phyloP scores from a whole-genome alignment of 2,329 filamentous ascomycete genomes.

The Xylariaceae sp. region DNA sequence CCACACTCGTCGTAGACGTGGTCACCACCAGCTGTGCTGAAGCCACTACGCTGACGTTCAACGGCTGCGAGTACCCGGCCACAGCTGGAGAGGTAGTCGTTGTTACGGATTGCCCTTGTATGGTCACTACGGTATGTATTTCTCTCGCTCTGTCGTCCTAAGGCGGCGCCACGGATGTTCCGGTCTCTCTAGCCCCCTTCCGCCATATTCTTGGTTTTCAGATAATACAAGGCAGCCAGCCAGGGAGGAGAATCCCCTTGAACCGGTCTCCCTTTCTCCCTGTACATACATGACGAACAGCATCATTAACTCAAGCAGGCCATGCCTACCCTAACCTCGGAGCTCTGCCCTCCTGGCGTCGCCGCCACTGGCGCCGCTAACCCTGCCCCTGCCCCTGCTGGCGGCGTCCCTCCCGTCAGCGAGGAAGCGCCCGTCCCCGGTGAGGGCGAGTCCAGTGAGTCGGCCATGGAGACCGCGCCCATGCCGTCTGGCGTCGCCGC shows the following conservation, averaged over 20 bases:
- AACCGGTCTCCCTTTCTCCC: background rate
- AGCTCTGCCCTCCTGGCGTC: slow-evolving; percentile 14
- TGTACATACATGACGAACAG: background rate
- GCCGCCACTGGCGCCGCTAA: slow-evolving; percentile 9
- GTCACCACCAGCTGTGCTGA: slow-evolving; percentile 34
- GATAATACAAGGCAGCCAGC: too few species aligned
- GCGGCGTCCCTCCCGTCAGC: slow-evolving; percentile 2
- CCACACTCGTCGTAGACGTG: slow-evolving; percentile 19
- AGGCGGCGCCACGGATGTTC: too few species aligned
- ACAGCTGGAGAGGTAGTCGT: slow-evolving; percentile 51
- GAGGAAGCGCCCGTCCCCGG: background rate
- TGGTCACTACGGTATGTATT: slow-evolving; percentile 28
- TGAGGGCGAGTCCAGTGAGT: background rate
- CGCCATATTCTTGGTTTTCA: too few species aligned
- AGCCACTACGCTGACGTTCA: slow-evolving; percentile 48
- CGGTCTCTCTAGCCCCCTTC: too few species aligned
- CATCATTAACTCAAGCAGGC: slow-evolving; percentile 3
- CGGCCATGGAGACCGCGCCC: background rate
- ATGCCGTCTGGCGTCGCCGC: too few species aligned
- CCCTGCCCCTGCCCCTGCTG: slow-evolving; percentile 1
- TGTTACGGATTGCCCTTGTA: slow-evolving; percentile 52
- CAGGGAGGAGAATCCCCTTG: too few species aligned
- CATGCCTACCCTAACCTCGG: slow-evolving; percentile 12
- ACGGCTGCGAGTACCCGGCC: slow-evolving; percentile 48
- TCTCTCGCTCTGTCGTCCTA: too few species aligned